Conservation (phyloP, 2,329 filamentous ascomycete species). For the Trichoderma polysporum region DNA sequence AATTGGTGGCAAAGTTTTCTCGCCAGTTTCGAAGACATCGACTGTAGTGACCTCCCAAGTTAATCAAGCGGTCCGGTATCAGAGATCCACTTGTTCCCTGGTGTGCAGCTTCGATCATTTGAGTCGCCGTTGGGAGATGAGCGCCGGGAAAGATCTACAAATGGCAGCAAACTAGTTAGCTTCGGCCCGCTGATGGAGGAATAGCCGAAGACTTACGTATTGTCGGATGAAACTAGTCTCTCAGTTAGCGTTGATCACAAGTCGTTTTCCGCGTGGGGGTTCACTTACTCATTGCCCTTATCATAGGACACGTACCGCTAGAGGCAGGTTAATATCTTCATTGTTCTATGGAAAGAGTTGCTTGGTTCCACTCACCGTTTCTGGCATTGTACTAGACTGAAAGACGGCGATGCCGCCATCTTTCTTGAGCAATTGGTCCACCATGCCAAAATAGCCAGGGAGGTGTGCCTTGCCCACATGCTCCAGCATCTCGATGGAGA, state of each 20-base stretch:
- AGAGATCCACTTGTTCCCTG: constrained; percentile 60
- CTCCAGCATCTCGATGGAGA: constrained; percentile 78
- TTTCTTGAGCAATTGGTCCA: constrained; percentile 63
- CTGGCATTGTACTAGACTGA: constrained; percentile 77
- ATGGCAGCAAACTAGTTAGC: background rate
- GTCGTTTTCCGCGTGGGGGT: background rate
- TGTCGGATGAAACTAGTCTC: constrained; percentile 1
- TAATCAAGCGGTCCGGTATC: constrained; percentile 66
- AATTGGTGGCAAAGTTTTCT: constrained; percentile 53
- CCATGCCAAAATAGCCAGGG: constrained; percentile 63
- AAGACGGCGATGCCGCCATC: constrained; percentile 68
- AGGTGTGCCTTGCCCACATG: constrained; percentile 69
- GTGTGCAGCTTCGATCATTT: constrained; percentile 59
- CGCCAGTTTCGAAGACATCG: constrained; percentile 68
- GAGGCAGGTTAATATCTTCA: background rate
- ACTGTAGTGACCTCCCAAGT: constrained; percentile 73
- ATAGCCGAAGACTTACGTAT: background rate
- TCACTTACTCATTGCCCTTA: constrained; percentile 57
- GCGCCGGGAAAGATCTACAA: constrained; percentile 66
- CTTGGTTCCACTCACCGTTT: constrained; percentile 39
- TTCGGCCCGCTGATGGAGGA: background rate
- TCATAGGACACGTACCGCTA: background rate
- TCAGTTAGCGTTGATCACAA: background rate
- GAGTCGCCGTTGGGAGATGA: constrained; percentile 60
- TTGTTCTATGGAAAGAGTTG: background rate